Conservation (phyloP, 1,139 yeast species). For the Yamadazyma aaseri region DNA sequence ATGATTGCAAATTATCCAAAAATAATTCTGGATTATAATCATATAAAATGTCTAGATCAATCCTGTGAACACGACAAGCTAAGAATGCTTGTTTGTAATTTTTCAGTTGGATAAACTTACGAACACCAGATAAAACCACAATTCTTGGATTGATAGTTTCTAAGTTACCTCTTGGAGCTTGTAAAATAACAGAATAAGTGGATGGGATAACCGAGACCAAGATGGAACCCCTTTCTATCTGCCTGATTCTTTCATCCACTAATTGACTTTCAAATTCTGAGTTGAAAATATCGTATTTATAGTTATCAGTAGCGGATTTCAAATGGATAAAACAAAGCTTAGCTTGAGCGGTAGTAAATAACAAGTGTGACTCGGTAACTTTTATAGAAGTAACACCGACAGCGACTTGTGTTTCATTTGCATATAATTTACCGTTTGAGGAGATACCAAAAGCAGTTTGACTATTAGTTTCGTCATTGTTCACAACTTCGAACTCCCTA, state of each 20-base stretch:
- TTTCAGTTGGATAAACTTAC: conserved; percentile 58
- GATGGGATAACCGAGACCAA: conserved; percentile 82
- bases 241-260: conserved; percentile 80
- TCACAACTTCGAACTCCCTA: conserved; percentile 55
- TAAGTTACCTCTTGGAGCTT: conserved; percentile 94
- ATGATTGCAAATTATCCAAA: conserved; percentile 59
- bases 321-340: conserved; percentile 81
- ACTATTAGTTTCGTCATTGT: conserved; percentile 26
- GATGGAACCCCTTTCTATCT: conserved; percentile 87
- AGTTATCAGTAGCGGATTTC: conserved; percentile 35
- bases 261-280: conserved; percentile 15
- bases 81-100: conserved; percentile 71
- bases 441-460: conserved; percentile 68
- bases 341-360: conserved; percentile 88
- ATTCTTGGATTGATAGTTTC: conserved; percentile 94
- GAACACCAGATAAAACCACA: conserved; percentile 82
- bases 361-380: conserved; percentile 67
- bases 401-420: conserved; percentile 61
- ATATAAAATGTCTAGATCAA: conserved; percentile 83
- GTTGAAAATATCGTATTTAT: conserved; percentile 24
- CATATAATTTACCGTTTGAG: conserved; percentile 69
- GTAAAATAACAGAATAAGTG: conserved; percentile 77
- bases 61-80: conserved; percentile 86
- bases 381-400: conserved; percentile 81
- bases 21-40: conserved; percentile 81